These are phyloP conservation scores for Leptographium lundbergii DNA, from an alignment of 2,329 filamentous ascomycete species.

Conservation along the genomic window DNA sequence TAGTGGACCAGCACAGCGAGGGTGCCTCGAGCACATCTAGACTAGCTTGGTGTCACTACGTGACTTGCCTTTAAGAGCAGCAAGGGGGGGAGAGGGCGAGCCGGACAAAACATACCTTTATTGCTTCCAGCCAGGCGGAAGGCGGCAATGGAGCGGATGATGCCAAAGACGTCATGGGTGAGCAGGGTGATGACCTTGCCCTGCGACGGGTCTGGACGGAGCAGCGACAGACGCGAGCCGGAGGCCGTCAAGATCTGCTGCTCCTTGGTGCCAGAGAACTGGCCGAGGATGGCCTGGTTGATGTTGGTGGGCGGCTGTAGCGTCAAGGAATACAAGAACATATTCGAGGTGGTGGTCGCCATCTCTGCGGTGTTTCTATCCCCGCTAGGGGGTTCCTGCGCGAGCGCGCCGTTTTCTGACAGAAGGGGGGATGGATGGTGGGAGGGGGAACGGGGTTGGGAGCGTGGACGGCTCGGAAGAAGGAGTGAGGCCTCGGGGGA, in stretches of 20 bases:
- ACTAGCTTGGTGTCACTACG: slow-evolving; percentile 58
- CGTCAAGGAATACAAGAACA: slow-evolving; percentile 97
- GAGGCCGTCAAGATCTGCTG: slow-evolving; percentile 94
- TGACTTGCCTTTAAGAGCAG: slow-evolving; percentile 72
- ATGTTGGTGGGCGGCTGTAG: slow-evolving; percentile 85
- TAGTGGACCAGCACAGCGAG: not conserved
- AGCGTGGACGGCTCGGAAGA: not conserved
- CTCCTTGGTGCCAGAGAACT: slow-evolving; percentile 92
- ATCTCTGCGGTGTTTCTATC: slow-evolving; percentile 42
- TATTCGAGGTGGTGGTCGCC: slow-evolving; percentile 86
- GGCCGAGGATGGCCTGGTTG: slow-evolving; percentile 81
- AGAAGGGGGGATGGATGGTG: not conserved
- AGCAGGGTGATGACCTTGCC: slow-evolving; percentile 78
- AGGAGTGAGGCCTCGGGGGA: not conserved
- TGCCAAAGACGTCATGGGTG: slow-evolving; percentile 91
- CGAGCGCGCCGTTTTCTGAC: not conserved
- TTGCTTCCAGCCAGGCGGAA: slow-evolving; percentile 87
- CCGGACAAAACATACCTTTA: slow-evolving; percentile 62
- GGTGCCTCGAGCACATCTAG: slow-evolving; percentile 4
- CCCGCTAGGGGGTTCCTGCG: slow-evolving; percentile 32
- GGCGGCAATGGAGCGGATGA: slow-evolving; percentile 76
- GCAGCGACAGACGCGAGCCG: slow-evolving; percentile 76
- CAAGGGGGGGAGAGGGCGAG: slow-evolving; percentile 76
- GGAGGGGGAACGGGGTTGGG: not conserved
- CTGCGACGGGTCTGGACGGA: slow-evolving; percentile 73